Evolutionary conservation across 345 rosid species (phyloP), one percentile per base, ranked within the genome.

Genomic region (Sisymbrium irio): DNA sequence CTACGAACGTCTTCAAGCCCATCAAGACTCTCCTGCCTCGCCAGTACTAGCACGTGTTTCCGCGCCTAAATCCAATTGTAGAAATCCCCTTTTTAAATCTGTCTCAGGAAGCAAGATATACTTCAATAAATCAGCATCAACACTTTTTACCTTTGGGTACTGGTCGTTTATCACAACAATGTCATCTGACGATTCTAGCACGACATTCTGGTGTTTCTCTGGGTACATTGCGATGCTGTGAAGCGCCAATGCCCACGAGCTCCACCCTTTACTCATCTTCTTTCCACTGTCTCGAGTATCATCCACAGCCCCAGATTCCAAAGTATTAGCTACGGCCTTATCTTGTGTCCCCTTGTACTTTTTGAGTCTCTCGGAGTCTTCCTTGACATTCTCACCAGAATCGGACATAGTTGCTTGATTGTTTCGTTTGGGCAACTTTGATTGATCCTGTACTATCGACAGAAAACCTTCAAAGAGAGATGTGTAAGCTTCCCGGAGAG

Each of bases 161-260:
- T 77, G 85, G 76, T 95, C 97, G 69, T 88, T 83, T 67, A 92
- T 64, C 36, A 95, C 97, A 57, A 86, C 88, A 8, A 89, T 65
- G 77, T 86, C 81, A 25, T 82, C 92, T 11, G 69, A 65, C 49
- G 76, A 80, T 78, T 95, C 97, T 78, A 92, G 76, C 75, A 87
- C 73, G 32, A 71, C 72, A 72, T 83, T 83, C 74, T 82, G 77
- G 39, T 87, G 89, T 72, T 27, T 83, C 75, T 87, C 96, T 28
- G 99, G 99, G 65, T 84, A 82, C 89, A 86, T 81, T 25, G 97
- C 92, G 17, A 85, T 84, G 40, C 32, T 58, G 82, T 87, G 81
- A 70, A 95, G 97, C 45, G 94, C 84, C 67, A 87, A 90, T 68
- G 90, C 86, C 97, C 96, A 92, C 3, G 93, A 83, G 69, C 84